phyloP scores from a whole-genome alignment of 2,329 filamentous ascomycete species.

The Geoglossum cookeanum region DNA sequence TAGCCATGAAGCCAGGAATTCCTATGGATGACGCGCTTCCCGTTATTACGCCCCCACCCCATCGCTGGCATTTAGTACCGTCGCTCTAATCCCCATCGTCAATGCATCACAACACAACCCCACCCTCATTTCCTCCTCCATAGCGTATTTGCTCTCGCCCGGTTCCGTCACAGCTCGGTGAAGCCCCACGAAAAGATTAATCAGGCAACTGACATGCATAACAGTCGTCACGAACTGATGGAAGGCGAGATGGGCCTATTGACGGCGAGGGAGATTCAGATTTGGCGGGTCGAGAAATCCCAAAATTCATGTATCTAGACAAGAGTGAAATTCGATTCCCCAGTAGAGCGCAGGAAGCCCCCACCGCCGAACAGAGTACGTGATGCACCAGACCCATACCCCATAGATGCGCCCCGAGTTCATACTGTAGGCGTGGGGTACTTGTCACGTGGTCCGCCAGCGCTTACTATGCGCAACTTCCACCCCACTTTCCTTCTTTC shows the following conservation, averaged over 20 bases:
- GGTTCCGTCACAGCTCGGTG: not conserved
- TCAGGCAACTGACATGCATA: not conserved
- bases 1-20: not conserved
- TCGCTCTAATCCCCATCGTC: not conserved
- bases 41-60: not conserved
- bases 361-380: too few species aligned
- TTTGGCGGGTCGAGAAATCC: not conserved
- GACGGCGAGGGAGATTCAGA: not conserved
- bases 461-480: not conserved
- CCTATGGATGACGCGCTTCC: not conserved
- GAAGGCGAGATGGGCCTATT: not conserved
- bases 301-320: constrained; percentile 2
- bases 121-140: not conserved
- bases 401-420: too few species aligned
- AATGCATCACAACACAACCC: constrained; percentile 10
- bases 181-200: not conserved
- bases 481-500: not conserved
- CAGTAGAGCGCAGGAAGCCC: not conserved
- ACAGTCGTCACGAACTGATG: not conserved
- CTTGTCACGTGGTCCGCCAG: not conserved
- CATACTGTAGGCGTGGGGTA: not conserved
- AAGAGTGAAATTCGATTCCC: not conserved
- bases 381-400: too few species aligned
- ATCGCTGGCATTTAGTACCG: not conserved
- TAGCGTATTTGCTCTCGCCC: not conserved